Conservation (phyloP, 495 filamentous ascomycete species). For the Diplogelasinospora grovesii region DNA sequence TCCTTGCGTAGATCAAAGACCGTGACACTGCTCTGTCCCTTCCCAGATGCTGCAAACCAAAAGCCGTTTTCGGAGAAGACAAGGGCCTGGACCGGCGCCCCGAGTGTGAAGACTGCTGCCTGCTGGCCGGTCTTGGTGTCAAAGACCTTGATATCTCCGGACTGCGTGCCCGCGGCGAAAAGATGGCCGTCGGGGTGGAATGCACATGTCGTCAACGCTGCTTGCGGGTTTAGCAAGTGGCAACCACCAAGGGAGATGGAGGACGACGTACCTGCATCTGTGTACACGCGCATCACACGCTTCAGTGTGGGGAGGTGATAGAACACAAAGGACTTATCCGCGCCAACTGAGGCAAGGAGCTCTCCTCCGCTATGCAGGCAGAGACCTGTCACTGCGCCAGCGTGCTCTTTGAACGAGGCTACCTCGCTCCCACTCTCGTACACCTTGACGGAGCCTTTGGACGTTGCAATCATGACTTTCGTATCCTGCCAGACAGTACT, state of each 20-base stretch:
- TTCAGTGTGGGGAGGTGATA: slow-evolving; percentile 69
- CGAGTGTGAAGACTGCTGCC: slow-evolving; percentile 63
- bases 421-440: slow-evolving; percentile 63
- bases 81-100: slow-evolving; percentile 62
- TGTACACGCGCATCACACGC: slow-evolving; percentile 69
- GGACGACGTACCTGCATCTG: slow-evolving; percentile 62
- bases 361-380: slow-evolving; percentile 78
- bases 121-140: slow-evolving; percentile 66
- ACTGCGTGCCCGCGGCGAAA: slow-evolving; percentile 71
- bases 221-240: slow-evolving; percentile 27
- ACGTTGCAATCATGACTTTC: slow-evolving; percentile 61
- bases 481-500: slow-evolving; percentile 71
- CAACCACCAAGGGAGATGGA: not conserved
- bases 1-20: slow-evolving; percentile 90
- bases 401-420: slow-evolving; percentile 65
- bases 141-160: slow-evolving; percentile 78
- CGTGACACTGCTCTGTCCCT: slow-evolving; percentile 65
- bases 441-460: slow-evolving; percentile 70
- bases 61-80: slow-evolving; percentile 97
- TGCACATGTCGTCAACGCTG: slow-evolving; percentile 68
- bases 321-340: slow-evolving; percentile 88
- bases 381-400: slow-evolving; percentile 69
- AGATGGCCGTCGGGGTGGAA: slow-evolving; percentile 97
- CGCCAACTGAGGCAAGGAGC: slow-evolving; percentile 79
- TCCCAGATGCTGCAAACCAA: slow-evolving; percentile 75